Base-by-base conservation (phyloP, 208 protist species). In the Strigomonas galati region DNA sequence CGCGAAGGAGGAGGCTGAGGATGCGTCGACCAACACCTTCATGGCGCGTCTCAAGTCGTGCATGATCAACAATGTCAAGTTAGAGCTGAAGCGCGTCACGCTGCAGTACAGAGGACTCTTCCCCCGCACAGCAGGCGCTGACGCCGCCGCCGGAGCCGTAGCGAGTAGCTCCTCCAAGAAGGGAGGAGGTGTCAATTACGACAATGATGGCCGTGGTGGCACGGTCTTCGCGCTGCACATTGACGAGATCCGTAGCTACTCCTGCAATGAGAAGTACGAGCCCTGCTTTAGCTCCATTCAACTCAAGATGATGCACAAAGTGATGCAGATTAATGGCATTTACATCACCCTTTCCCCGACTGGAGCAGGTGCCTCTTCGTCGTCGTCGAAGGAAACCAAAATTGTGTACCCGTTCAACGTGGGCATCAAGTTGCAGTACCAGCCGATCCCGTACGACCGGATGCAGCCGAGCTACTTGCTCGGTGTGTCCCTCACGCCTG, bases 51-150 rank as follows among this genome's bases (percentile, higher is more conserved):
- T 95, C n/a, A 82, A 85, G 60, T 81, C 85, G 1, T 81, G 56
- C 46, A 87, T 96, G 40, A 54, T 92, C 5, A 91, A 89, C 70
- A 96, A 96, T 65, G 67, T 96, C 23, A 68, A 84, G 37, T 37
- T 96, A 3, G 65, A 81, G 28, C 63, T 94, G 30, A 40, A 82
- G 30, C 56, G 85, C 48, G 53, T 94, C 12, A 62, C 61, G 43
- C 54, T 94, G 14, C 65, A 66, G 27, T 94, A 92, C 67, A 76
- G 69, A 2, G 76, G 65, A 12, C 56, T 54, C 48, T 40, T 40
- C 10, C 35, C 35, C 6, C 21, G 52, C 5, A 3, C 3, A 56
- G 24, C n/a, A 17, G 19, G 15, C 4, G 46, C 21, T 4, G 28
- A 56, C 0, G 37, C 61, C 0, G 0, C 27, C 12, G 53, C 53